phyloP scores from a whole-genome alignment of 2,329 filamentous ascomycete species.

The Cryphonectria japonica region DNA sequence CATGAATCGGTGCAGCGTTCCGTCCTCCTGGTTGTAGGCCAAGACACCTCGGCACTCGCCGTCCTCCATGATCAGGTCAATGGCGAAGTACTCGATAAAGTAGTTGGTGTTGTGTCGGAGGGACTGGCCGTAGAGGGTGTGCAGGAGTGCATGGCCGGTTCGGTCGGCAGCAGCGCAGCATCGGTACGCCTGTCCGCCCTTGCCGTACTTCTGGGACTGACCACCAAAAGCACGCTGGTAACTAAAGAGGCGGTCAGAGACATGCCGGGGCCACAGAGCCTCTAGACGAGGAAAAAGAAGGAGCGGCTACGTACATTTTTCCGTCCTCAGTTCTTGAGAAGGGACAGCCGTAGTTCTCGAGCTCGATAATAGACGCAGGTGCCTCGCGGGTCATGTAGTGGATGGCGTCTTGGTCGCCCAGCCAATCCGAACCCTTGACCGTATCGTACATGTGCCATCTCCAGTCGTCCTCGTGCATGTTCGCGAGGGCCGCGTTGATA shows the following conservation, averaged over 20 bases:
- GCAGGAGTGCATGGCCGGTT: constrained; percentile 95
- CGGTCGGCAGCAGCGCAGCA: constrained; percentile 95
- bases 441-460: constrained; percentile 99
- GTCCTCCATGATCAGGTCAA: constrained; percentile 96
- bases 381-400: constrained; percentile 99
- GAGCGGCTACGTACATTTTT: constrained; percentile 69
- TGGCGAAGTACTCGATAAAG: constrained; percentile 99
- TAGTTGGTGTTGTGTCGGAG: constrained; percentile 98
- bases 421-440: constrained; percentile 96
- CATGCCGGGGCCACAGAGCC: not conserved
- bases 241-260: constrained; percentile 46
- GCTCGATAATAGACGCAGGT: constrained; percentile 86
- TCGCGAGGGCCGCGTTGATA: constrained; percentile 84
- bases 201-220: constrained; percentile 91
- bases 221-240: constrained; percentile 99
- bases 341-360: constrained; percentile 96
- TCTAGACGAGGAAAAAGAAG: no score
- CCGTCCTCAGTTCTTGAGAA: constrained; percentile 97
- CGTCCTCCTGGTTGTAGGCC: constrained; percentile 98
- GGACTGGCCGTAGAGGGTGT: constrained; percentile 98
- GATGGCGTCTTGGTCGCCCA: constrained; percentile 95
- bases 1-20: constrained; percentile 94
- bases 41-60: constrained; percentile 95
- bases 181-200: constrained; percentile 97
- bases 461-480: constrained; percentile 99